A percentile compares a stretch with the other conserved stretches of the same genome.
Conservation (phyloP, 2,329 filamentous ascomycete genomes). For the Stachybotrys chartarum region DNA sequence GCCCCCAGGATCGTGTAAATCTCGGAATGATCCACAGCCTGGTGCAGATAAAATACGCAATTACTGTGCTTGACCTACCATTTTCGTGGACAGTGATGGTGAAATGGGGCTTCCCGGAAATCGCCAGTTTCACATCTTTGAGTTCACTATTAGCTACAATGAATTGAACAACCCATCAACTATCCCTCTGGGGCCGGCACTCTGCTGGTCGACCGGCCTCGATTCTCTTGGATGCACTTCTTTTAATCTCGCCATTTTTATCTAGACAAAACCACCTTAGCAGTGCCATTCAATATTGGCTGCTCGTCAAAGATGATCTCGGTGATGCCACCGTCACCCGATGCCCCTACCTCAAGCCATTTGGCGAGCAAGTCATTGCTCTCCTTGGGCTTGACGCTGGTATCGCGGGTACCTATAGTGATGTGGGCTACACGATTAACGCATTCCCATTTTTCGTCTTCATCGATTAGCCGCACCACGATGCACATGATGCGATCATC, state of each 20-base stretch:
- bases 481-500: conserved; percentile 87
- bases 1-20: too few species aligned
- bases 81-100: too few species aligned
- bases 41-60: too few species aligned
- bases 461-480: conserved; percentile 64
- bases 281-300: conserved; percentile 38
- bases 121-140: too few species aligned
- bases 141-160: too few species aligned
- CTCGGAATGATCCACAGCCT: too few species aligned
- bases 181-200: too few species aligned
- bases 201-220: too few species aligned
- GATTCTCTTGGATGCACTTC: too few species aligned
- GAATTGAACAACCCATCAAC: too few species aligned
- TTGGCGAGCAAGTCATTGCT: conserved; percentile 75
- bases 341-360: conserved; percentile 59
- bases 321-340: conserved; percentile 33
- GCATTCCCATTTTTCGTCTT: conserved; percentile 54
- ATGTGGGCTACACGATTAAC: conserved; percentile 78
- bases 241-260: conserved; percentile 17
- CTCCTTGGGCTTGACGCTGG: conserved; percentile 80
- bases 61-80: too few species aligned
- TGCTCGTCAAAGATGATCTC: conserved; percentile 44
- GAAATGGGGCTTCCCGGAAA: too few species aligned
- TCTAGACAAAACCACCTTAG: conserved; percentile 41
- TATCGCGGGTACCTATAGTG: conserved; percentile 75